Percentiles rank a stretch among this genome's conserved stretches.
Conservation (phyloP, 2,329 filamentous ascomycete species). For the Fusarium mexicanum region DNA sequence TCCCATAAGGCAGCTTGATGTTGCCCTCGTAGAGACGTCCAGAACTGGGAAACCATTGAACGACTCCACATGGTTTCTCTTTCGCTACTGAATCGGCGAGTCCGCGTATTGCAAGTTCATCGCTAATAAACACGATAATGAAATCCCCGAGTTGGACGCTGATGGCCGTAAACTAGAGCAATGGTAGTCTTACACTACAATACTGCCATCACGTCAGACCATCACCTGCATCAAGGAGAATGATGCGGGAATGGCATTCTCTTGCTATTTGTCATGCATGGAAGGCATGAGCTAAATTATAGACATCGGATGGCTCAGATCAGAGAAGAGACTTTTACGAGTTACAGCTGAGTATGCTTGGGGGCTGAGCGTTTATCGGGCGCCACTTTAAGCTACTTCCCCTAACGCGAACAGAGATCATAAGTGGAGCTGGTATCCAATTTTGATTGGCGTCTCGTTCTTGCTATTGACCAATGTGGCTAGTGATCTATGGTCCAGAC, state of each 20-base stretch:
- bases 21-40: neutral
- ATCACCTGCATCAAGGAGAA: fast-evolving
- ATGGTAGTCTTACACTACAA: neutral
- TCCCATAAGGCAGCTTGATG: neutral
- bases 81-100: neutral
- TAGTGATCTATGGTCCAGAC: neutral
- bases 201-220: neutral
- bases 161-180: neutral
- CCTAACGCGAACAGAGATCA: neutral
- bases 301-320: neutral
- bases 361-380: neutral
- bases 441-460: neutral
- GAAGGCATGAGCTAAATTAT: fast-evolving
- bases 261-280: fast-evolving
- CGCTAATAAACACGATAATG: fast-evolving
- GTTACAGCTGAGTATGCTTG: neutral
- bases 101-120: neutral
- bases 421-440: fast-evolving
- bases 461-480: fast-evolving
- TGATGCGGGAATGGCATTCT: fast-evolving
- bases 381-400: neutral
- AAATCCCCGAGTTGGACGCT: fast-evolving
- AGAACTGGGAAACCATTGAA: neutral
- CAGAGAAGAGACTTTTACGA: neutral
- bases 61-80: neutral